Base-by-base conservation (phyloP, 331 rosid species). In the Pyrus hybrid region DNA sequence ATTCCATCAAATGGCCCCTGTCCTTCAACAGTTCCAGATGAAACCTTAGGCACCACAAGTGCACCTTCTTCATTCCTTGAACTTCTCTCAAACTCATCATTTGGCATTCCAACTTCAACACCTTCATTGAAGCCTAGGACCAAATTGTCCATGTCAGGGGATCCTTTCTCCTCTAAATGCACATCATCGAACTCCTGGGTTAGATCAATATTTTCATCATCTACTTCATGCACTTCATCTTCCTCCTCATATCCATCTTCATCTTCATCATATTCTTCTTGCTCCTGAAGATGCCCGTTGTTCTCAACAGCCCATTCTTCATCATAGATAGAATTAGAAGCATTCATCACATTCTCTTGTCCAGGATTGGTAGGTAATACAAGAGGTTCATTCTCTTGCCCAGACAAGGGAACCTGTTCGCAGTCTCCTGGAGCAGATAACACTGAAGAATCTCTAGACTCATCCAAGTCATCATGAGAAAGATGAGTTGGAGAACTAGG, bases 261-360 rank as follows among this genome's bases (percentile, higher is more conserved):
- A 78, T 93, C 97, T 80, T 93, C 98, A 73, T 93, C 98, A 79
- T 93, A 93, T 80, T 92, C 99, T 82, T 92, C 99, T 79, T 94
- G 99, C 77, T 92, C 95, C 80, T 90, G 99, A 82, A 90, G 81
- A 69, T 79, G 93, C 56, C 87, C 96, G 67, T 86, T 85, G 70
- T 87, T 89, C 85, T 86, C 96, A 72, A 83, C 67, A 75, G 91
- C 80, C 99, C 99, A 94, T 68, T 93, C 99, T 53, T 90, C 98
- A 82, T 94, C 97, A 83, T 87, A 91, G 23, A 81, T 80, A 67
- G 82, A 81, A 77, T 76, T 74, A 14, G 91, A 77, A 11, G 82
- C 51, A 63, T 80, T 68, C 81, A 69, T 76, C 70, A 53, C 72
- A 82, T 76, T 85, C 63, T 86, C 96, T 63, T 82, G 83, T 61